Percentiles rank a stretch among this genome's conserved stretches.
Evolutionary conservation across 2,329 filamentous ascomycete species (phyloP).

Genomic region (Ophiostoma tasmaniense): DNA sequence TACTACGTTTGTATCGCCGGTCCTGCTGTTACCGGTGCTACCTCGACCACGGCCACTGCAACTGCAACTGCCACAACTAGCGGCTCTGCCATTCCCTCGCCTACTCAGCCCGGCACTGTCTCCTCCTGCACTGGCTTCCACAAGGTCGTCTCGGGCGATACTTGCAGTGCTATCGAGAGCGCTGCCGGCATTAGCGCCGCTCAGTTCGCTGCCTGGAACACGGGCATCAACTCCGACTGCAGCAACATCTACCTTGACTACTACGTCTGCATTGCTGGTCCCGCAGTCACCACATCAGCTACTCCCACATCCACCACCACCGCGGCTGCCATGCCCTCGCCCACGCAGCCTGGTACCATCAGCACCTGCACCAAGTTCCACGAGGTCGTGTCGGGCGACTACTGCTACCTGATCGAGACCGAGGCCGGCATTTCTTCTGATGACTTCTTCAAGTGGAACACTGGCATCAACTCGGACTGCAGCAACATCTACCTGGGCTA

Average conservation of each 20-base stretch:
- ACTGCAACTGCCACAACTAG: neutral
- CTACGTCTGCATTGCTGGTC: constrained; percentile 3
- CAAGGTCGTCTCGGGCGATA: neutral
- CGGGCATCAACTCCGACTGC: constrained; percentile 16
- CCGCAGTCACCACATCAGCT: neutral
- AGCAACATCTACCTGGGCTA: constrained; percentile 21
- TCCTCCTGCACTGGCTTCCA: neutral
- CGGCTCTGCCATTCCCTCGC: neutral
- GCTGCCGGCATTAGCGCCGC: neutral
- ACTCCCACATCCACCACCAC: neutral
- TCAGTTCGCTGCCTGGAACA: constrained; percentile 20
- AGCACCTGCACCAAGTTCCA: constrained; percentile 27
- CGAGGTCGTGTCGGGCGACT: constrained; percentile 26
- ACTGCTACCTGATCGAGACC: constrained; percentile 25
- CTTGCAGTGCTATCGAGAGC: neutral
- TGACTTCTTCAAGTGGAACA: constrained; percentile 20
- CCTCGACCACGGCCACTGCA: constrained; percentile 8
- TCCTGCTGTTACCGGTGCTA: constrained; percentile 1
- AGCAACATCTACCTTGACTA: constrained; percentile 20
- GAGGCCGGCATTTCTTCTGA: constrained; percentile 16
- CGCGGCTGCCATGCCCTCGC: neutral
- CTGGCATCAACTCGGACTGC: constrained; percentile 17
- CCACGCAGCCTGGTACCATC: constrained; percentile 18
- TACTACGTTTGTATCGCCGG: constrained; percentile 16
- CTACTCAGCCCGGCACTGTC: neutral